Base-by-base conservation (phyloP, 1,139 yeast species). In the Diutina catenulata region DNA sequence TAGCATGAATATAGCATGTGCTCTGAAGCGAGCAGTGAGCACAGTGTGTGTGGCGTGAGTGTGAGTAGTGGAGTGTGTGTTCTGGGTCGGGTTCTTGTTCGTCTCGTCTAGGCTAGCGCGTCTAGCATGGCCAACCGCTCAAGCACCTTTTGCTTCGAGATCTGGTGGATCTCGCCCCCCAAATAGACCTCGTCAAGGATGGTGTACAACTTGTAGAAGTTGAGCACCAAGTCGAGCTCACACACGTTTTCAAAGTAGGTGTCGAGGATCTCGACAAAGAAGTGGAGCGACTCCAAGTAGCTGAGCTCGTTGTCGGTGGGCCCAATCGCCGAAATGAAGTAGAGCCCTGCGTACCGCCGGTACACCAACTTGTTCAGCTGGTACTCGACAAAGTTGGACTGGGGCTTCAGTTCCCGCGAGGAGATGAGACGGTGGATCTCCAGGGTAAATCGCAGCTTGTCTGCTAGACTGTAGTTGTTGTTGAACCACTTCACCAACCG, bases 261-360 rank as follows among this genome's bases (percentile, higher is more conserved):
- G 54, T 91, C 98, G 43, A 91, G 62, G 9, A 87, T 75, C 56
- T 91, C 96, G 20, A 91, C 97, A 47, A 91, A 75, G 40, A 88
- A 64, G 53, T 91, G 98, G 26, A 91, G 74, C 24, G 86, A 77
- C 46, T 91, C 95, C 41, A 91, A 63, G 52, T 81, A 82, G 41
- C 80, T 74, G 44, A 91, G 68, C 52, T 88, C 96, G 50, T 80
- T 80, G 52, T 87, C 96, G 11, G 62, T 60, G 25, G 73, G 58
- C 47, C 82, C 95, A 10, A 87, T 76, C 39, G 93, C 81, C 41
- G 82, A 71, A 21, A 88, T 76, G 53, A 91, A 87, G 56, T 79
- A 88, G 14, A 91, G 60, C 7, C 98, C 98, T 2, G 96, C 96
- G 53, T 88, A 91, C 43, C 96, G 64, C 47, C 95, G 67, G 55